These are phyloP conservation scores for Scedosporium aurantiacum DNA, from an alignment of 2,329 filamentous ascomycete genomes.

Conservation along the genomic window DNA sequence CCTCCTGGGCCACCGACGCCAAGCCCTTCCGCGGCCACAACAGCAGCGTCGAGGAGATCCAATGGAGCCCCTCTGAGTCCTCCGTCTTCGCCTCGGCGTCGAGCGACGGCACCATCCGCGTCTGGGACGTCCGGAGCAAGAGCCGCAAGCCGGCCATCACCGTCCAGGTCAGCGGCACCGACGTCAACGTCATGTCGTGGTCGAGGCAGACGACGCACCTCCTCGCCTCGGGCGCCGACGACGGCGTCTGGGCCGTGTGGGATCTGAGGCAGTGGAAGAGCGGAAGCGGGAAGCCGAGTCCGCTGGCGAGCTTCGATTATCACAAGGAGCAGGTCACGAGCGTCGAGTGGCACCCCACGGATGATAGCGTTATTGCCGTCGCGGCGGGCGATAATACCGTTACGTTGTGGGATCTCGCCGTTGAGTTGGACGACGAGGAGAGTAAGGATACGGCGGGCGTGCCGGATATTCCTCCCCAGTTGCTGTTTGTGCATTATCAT, in stretches of 20 bases:
- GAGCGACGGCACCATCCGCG: constrained; percentile 85
- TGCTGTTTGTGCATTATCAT: constrained; percentile 95
- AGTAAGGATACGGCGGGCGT: constrained; percentile 79
- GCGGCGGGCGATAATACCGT: constrained; percentile 89
- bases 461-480: constrained; percentile 82
- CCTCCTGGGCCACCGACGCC: constrained; percentile 78
- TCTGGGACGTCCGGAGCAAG: constrained; percentile 93
- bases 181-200: constrained; percentile 97
- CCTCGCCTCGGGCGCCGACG: constrained; percentile 83
- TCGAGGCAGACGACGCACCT: constrained; percentile 79
- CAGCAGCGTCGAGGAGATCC: constrained; percentile 82
- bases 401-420: constrained; percentile 91
- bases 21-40: constrained; percentile 75
- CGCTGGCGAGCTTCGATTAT: constrained; percentile 89
- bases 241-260: constrained; percentile 93
- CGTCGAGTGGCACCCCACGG: constrained; percentile 93
- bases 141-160: constrained; percentile 78
- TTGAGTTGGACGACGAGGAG: constrained; percentile 95
- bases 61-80: constrained; percentile 89
- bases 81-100: constrained; percentile 93
- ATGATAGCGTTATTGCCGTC: constrained; percentile 90
- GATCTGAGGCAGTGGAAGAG: constrained; percentile 89
- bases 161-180: constrained; percentile 69
- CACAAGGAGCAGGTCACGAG: constrained; percentile 95
- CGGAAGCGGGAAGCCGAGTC: constrained; percentile 50